These are phyloP conservation scores for Hymenotorrendiella dingleyae DNA, from an alignment of 2,329 filamentous ascomycete genomes.

Conservation along the genomic window DNA sequence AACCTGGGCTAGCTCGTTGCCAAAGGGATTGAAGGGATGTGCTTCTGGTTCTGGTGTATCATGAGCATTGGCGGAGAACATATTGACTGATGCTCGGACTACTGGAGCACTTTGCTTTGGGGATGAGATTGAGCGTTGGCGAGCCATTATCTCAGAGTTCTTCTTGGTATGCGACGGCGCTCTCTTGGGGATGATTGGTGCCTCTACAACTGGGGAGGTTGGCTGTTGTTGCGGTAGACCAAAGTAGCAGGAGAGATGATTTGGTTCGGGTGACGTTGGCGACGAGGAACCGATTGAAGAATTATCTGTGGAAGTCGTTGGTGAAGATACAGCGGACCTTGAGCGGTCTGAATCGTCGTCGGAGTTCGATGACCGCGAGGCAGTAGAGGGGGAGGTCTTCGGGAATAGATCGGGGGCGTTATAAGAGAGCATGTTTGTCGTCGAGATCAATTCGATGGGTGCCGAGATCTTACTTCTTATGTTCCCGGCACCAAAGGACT, in stretches of 20 bases:
- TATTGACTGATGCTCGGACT: slow-evolving; percentile 45
- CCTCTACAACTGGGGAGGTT: slow-evolving; percentile 33
- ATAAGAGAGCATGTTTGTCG: slow-evolving; percentile 94
- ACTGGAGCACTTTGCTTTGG: slow-evolving; percentile 52
- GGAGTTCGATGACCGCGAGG: slow-evolving; percentile 39
- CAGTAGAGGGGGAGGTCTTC: slow-evolving; percentile 11
- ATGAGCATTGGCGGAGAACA: slow-evolving; percentile 22
- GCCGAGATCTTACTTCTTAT: slow-evolving; percentile 69
- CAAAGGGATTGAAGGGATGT: slow-evolving; percentile 91
- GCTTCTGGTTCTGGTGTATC: slow-evolving; percentile 35
- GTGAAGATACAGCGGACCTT: slow-evolving; percentile 36
- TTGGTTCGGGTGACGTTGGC: slow-evolving; percentile 50
- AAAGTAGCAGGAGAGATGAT: slow-evolving; percentile 65
- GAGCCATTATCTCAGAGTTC: slow-evolving; percentile 69
- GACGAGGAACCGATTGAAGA: slow-evolving; percentile 36
- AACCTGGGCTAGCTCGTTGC: slow-evolving; percentile 83
- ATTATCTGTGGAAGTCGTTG: slow-evolving; percentile 39
- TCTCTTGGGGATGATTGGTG: slow-evolving; percentile 69
- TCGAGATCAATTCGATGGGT: slow-evolving; percentile 82
- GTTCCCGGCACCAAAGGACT: slow-evolving; percentile 19
- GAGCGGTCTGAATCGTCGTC: slow-evolving; percentile 69
- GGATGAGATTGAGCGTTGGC: slow-evolving; percentile 58
- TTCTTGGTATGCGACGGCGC: slow-evolving; percentile 86
- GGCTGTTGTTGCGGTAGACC: slow-evolving; percentile 34
- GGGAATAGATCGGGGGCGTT: slow-evolving; percentile 76